Base-by-base conservation (phyloP, 805 yeast species). In the Wickerhamiella shivajii region DNA sequence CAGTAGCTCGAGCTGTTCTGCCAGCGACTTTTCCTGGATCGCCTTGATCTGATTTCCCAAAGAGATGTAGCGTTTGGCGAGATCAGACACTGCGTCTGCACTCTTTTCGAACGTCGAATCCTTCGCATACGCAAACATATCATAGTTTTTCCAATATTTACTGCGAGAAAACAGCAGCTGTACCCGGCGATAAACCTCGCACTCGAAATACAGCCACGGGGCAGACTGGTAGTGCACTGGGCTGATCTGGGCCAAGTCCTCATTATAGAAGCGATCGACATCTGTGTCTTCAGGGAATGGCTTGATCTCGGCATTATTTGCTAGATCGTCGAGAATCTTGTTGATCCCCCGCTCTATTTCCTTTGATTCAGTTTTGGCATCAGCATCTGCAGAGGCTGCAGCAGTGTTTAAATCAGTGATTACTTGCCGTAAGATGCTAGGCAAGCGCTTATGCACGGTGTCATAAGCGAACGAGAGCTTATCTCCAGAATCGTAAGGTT, bases 161-260 rank as follows among this genome's bases (percentile, higher is more conserved):
- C 60, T 51, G 34, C 37, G 41, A 41, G 42, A 54, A 26, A 61
- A 42, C 23, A 39, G 42, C 19, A 43, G 38, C 38, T 50, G 52
- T 18, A 57, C 36, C 27, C 39, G 53, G 39, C 93, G 71, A 57
- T 90, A 90, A 38, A 90, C 52, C 50, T 77, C 75, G 53, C 94
- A 77, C 55, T 92, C 99, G 26, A 77, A 61, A 49, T 66, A 77
- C 34, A 90, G 60, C 99, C 99, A 90, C 13, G 93, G 94, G 1
- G 87, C 92, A 6, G 75, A 64, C 29, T 62, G 58, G 96, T 96
- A 90, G 11, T 78, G 69, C 33, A 65, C 47, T 8, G 52, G 47
- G 2, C 39, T 44, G 7, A 59, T 44, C 17, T 49, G 42, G 16
- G 46, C 50, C 45, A 74, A 56, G 22, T 67, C 64, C 3, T 63